Base-by-base conservation (phyloP, 257 asterid species). In the Ocimum tenuiflorum region DNA sequence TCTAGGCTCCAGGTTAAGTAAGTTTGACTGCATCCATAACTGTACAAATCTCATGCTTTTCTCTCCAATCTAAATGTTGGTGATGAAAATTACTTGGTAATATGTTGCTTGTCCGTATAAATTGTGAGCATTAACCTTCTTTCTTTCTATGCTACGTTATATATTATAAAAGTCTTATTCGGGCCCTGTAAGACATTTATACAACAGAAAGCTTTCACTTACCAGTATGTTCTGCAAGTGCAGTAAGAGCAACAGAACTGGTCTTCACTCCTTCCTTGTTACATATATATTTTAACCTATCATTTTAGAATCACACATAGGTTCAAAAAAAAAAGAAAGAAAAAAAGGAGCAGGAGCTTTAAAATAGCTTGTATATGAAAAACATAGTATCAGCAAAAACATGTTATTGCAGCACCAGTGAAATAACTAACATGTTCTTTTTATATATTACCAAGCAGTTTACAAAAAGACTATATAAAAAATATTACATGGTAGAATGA, bases 211-310 rank as follows among this genome's bases (percentile, higher is more conserved):
- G 71, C 18, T n/a, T 39, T 20, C 48, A 60, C 82, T 72, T 71
- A 87, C 99, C 99, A 38, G 99, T 84, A 77, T 78, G 81, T 71
- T 86, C 88, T 38, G 87, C 95, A 71, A 94, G 85, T 51, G 94
- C 90, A 66, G 96, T 67, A 27, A 94, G 91, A 57, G 91, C 94
- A 47, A 80, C 47, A 49, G 99, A 88, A 77, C 81, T 88, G 60
- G 90, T 75, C 81, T 81, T 86, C 73, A 83, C 74, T 68, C 91
- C 83, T 80, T 94, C 97, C 59, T 73, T 85, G 67, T 79, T 88
- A 63, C 99, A 94, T 80, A 94, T 90, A 70, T 83, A 89, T 78
- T 89, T 94, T 79, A 94, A 85, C 91, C 99, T 92, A 66, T 73
- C 77, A 70, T 72, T 56, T 45, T 55, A 70, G 60, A 57, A 57